These are phyloP conservation scores for Penicillium longicatenatum DNA, from an alignment of 495 filamentous ascomycete species.

Conservation along the genomic window DNA sequence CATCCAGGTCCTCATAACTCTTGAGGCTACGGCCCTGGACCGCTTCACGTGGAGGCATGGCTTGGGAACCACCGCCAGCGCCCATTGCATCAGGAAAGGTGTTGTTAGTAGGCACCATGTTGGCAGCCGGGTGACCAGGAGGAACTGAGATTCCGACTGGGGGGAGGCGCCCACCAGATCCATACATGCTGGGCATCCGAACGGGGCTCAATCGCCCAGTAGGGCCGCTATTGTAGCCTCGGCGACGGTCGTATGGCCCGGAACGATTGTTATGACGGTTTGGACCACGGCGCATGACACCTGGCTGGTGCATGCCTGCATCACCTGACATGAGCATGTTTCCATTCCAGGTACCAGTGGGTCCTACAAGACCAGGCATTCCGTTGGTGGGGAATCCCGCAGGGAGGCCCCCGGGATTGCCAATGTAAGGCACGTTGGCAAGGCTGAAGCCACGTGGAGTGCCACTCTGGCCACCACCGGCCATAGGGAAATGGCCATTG, in stretches of 20 bases:
- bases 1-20: constrained; percentile 97
- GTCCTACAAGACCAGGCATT: constrained; percentile 58
- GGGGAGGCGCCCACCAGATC: constrained; percentile 38
- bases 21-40: constrained; percentile 88
- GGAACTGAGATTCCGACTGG: constrained; percentile 39
- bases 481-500: constrained; percentile 90
- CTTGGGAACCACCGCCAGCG: constrained; percentile 62
- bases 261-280: constrained; percentile 50
- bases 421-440: constrained; percentile 60
- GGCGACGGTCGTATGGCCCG: constrained; percentile 63
- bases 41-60: constrained; percentile 79
- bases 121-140: constrained; percentile 45
- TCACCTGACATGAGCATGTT: constrained; percentile 39
- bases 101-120: constrained; percentile 43
- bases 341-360: constrained; percentile 51
- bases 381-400: constrained; percentile 34
- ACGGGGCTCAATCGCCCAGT: constrained; percentile 45
- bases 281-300: constrained; percentile 61
- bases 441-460: constrained; percentile 92
- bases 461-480: constrained; percentile 72
- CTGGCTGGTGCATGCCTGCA: constrained; percentile 53
- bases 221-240: constrained; percentile 22
- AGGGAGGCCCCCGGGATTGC: constrained; percentile 31
- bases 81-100: constrained; percentile 50
- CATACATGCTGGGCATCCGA: constrained; percentile 42